Evolutionary conservation across 352 stramenopile genomes (phyloP).

Genomic region (Phytophthora cactorum): DNA sequence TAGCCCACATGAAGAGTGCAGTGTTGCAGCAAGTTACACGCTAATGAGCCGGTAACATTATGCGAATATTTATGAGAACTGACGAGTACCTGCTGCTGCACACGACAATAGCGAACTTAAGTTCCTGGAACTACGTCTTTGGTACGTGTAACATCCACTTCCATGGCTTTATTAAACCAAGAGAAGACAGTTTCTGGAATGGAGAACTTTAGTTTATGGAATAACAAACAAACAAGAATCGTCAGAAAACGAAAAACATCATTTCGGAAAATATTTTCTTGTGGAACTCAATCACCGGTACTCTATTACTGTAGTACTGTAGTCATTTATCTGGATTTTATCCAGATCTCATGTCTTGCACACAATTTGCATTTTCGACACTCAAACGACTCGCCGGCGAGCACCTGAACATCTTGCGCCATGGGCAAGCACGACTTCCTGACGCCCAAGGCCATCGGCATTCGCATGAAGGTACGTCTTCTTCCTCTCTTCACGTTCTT

Average conservation of each 20-base stretch:
- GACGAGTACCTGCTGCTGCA: neutral
- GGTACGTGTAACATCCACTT: too few species aligned
- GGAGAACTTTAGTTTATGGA: too few species aligned
- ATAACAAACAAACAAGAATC: neutral
- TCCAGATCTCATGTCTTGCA: neutral
- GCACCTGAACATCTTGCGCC: neutral
- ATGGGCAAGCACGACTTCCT: conserved; percentile 91
- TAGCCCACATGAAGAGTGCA: conserved; percentile 39
- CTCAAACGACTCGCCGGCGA: neutral
- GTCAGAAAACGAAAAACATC: neutral
- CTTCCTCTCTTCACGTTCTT: neutral
- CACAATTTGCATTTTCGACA: neutral
- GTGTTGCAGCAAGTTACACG: conserved; percentile 25
- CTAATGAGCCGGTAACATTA: neutral
- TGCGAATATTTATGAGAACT: neutral
- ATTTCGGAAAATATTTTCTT: too few species aligned
- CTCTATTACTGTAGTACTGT: too few species aligned
- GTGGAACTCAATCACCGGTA: too few species aligned
- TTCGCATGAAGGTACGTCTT: conserved; percentile 79
- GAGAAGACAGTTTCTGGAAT: too few species aligned
- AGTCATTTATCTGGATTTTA: too few species aligned
- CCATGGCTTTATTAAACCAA: too few species aligned
- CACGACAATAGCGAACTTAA: too few species aligned
- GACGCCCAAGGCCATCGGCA: conserved; percentile 86
- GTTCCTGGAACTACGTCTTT: too few species aligned